Percentiles rank a stretch among this genome's conserved stretches.
Evolutionary conservation across 2,329 filamentous ascomycete genomes (phyloP).

Genomic region (Xylaria sp.): DNA sequence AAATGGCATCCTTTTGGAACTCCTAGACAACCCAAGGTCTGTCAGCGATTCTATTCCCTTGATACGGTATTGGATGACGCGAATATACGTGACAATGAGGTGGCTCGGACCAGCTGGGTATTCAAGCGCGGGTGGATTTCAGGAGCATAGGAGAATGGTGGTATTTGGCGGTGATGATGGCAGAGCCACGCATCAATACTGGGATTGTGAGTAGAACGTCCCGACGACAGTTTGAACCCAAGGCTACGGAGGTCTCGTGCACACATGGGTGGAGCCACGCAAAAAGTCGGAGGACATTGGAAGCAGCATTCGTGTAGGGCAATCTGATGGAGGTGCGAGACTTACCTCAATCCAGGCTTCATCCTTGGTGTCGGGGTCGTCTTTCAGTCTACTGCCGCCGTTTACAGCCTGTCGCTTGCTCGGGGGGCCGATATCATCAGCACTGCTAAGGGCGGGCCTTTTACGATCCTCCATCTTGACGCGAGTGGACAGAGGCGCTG

Average conservation of each 20-base stretch:
- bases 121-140: constrained; percentile 27
- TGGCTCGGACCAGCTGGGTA: constrained; percentile 30
- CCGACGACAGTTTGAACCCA: constrained; percentile 26
- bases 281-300: constrained; percentile 19
- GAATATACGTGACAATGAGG: constrained; percentile 32
- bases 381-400: constrained; percentile 65
- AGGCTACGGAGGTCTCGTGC: constrained; percentile 26
- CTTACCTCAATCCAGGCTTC: constrained; percentile 69
- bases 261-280: constrained; percentile 11
- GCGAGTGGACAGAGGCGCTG: constrained; percentile 75
- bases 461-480: constrained; percentile 99
- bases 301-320: constrained; percentile 16
- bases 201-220: constrained; percentile 39
- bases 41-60: constrained; percentile 39
- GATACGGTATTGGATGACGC: constrained; percentile 29
- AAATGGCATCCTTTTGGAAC: constrained; percentile 94
- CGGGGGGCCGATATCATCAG: constrained; percentile 83
- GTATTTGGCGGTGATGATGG: constrained; percentile 32
- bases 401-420: constrained; percentile 92
- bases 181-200: constrained; percentile 38
- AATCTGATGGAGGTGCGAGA: constrained; percentile 34
- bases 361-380: constrained; percentile 58
- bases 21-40: constrained; percentile 58
- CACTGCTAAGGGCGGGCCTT: constrained; percentile 79
- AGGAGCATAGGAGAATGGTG: constrained; percentile 20